phyloP scores from a whole-genome alignment of 192 early-diverging fungal genomes.

The Diversispora epigaea region DNA sequence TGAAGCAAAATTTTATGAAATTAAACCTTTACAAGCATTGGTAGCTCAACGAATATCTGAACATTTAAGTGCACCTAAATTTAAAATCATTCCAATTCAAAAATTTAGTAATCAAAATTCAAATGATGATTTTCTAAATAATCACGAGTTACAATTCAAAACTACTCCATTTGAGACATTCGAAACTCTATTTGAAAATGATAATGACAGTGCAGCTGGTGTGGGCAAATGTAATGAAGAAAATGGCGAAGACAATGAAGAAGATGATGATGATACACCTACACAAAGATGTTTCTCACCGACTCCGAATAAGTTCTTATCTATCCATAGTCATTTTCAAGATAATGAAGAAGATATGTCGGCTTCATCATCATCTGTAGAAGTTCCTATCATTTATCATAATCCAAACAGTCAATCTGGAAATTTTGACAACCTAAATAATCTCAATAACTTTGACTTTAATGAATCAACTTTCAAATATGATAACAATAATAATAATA shows the following conservation, averaged over 20 bases:
- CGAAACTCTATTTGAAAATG: not conserved
- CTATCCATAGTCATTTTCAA: too few species aligned
- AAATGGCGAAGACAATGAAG: not conserved
- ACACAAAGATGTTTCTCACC: not conserved
- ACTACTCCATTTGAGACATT: not conserved
- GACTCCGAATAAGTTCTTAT: not conserved
- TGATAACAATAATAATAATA: not conserved
- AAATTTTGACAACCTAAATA: not conserved
- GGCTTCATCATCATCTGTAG: not conserved
- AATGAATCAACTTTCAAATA: not conserved
- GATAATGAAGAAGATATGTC: not conserved
- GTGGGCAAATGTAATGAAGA: not conserved
- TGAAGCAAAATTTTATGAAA: conserved; percentile 14
- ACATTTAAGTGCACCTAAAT: not conserved
- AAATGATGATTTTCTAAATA: not conserved
- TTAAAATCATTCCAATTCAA: conserved; percentile 16
- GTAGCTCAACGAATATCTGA: not conserved
- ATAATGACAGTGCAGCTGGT: not conserved
- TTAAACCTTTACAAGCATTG: conserved; percentile 12
- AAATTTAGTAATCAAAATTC: not conserved
- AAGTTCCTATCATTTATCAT: conserved; percentile 19
- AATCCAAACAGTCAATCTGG: not conserved
- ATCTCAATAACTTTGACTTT: not conserved
- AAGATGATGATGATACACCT: not conserved
- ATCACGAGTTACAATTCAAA: not conserved